Evolutionary conservation across 805 yeast species (phyloP).

Genomic region (Maudiozyma turicensis): DNA sequence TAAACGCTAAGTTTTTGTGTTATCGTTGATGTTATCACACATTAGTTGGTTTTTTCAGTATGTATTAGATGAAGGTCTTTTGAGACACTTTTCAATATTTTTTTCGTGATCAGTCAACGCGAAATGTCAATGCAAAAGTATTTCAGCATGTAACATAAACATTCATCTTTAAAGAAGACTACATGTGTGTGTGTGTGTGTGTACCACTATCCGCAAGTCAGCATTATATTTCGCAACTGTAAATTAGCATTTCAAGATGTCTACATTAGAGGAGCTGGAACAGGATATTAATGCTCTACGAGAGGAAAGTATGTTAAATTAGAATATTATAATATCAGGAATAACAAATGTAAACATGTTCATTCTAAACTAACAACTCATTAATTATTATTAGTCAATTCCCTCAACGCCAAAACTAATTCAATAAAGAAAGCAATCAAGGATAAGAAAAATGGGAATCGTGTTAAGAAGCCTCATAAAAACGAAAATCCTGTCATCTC

Average conservation of each 20-base stretch:
- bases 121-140: too few relatives aligned
- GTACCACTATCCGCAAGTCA: too few relatives aligned
- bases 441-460: neutral
- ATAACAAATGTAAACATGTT: neutral
- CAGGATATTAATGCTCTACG: constrained; percentile 31
- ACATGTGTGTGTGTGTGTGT: too few relatives aligned
- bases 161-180: too few relatives aligned
- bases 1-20: too few relatives aligned
- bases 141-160: too few relatives aligned
- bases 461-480: neutral
- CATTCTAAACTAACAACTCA: neutral
- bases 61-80: too few relatives aligned
- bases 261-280: constrained; percentile 23
- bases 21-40: too few relatives aligned
- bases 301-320: constrained; percentile 19
- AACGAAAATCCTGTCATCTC: constrained; percentile 6
- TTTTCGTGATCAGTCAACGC: too few relatives aligned
- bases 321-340: neutral
- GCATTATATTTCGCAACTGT: too few relatives aligned
- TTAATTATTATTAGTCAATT: constrained; percentile 1
- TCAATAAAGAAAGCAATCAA: constrained; percentile 5
- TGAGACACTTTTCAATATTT: too few relatives aligned
- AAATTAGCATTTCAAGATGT: constrained; percentile 11
- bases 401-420: constrained; percentile 10
- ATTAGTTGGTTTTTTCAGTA: too few relatives aligned